Evolutionary conservation across 2,329 filamentous ascomycete genomes (phyloP).

Genomic region (Fusarium pilosicola): DNA sequence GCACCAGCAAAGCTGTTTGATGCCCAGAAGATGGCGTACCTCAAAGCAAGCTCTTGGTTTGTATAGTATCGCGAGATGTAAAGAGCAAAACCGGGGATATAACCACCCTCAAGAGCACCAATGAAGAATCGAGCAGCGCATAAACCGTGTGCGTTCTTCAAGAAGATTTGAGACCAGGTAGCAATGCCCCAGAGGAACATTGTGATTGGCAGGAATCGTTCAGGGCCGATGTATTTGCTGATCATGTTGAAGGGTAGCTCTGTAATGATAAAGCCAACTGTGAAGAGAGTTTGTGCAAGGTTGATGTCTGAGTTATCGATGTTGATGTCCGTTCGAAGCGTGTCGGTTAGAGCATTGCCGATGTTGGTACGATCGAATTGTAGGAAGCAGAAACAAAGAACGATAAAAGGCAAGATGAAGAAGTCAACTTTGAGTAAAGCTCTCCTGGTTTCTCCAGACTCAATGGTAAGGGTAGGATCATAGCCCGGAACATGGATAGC

Average conservation of each 20-base stretch:
- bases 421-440: slow-evolving; percentile 43
- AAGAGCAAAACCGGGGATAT: slow-evolving; percentile 46
- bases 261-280: slow-evolving; percentile 59
- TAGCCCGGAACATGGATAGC: slow-evolving; percentile 41
- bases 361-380: slow-evolving; percentile 54
- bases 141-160: slow-evolving; percentile 40
- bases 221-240: slow-evolving; percentile 43
- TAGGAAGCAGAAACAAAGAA: slow-evolving; percentile 48
- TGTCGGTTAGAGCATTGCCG: slow-evolving; percentile 62
- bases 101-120: slow-evolving; percentile 46
- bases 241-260: slow-evolving; percentile 49
- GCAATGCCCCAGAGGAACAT: slow-evolving; percentile 47
- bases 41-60: slow-evolving; percentile 43
- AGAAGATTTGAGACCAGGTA: slow-evolving; percentile 45
- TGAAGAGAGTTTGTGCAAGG: slow-evolving; percentile 61
- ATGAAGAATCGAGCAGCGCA: slow-evolving; percentile 44
- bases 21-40: slow-evolving; percentile 47
- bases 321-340: slow-evolving; percentile 58
- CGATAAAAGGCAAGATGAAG: slow-evolving; percentile 44
- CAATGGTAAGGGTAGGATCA: slow-evolving; percentile 25
- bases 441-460: slow-evolving; percentile 12
- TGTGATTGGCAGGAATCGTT: slow-evolving; percentile 44
- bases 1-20: slow-evolving; percentile 45
- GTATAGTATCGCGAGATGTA: slow-evolving; percentile 47
- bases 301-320: slow-evolving; percentile 63